Percentiles rank a stretch among this genome's conserved stretches.
Conservation (phyloP, 306 rosid species). For the Cucumis hystrix region DNA sequence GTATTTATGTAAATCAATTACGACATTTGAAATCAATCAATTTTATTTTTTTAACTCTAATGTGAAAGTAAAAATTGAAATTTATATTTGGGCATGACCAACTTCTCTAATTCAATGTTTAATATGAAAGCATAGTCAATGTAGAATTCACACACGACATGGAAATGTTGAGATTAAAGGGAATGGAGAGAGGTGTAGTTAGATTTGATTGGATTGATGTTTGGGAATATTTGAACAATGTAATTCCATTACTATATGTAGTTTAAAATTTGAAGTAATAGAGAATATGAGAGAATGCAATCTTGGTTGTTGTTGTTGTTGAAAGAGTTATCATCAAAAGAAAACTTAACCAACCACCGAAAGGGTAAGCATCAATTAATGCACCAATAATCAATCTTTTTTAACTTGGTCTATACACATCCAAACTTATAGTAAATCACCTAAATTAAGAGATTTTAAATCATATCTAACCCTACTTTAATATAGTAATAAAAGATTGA, state of each 20-base stretch:
- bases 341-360: neutral
- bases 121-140: too few relatives aligned
- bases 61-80: too few relatives aligned
- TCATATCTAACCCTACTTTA: neutral
- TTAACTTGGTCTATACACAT: neutral
- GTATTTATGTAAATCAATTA: too few relatives aligned
- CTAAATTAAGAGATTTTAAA: neutral
- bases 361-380: neutral
- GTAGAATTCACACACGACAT: neutral
- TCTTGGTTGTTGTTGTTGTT: neutral
- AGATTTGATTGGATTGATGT: neutral
- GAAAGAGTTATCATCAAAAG: neutral
- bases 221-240: neutral
- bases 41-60: too few relatives aligned
- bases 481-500: neutral
- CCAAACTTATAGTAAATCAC: neutral
- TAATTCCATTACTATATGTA: neutral
- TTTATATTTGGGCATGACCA: too few relatives aligned
- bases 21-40: too few relatives aligned
- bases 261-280: neutral
- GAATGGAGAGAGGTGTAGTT: neutral
- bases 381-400: neutral
- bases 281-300: neutral
- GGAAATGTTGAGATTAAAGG: neutral
- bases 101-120: too few relatives aligned